Evolutionary conservation across 345 rosid species (phyloP).

Genomic region (Populus nigra): DNA sequence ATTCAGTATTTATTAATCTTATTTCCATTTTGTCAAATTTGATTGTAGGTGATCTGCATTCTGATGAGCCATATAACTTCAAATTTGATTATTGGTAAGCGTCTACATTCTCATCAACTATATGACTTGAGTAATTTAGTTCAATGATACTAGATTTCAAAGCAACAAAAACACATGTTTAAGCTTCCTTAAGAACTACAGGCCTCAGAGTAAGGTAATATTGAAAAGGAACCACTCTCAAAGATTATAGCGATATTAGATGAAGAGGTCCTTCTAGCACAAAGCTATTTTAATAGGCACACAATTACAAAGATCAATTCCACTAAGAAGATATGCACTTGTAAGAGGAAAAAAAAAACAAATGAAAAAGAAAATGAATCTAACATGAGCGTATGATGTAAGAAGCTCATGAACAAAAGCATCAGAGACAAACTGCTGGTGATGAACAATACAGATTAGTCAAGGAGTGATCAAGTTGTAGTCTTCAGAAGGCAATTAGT

Average conservation of each 20-base stretch:
- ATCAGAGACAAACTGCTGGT: background rate
- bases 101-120: background rate
- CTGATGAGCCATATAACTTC: background rate
- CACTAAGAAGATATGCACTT: background rate
- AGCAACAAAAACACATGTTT: background rate
- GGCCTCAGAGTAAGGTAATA: background rate
- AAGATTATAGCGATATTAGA: background rate
- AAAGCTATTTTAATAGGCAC: background rate
- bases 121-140: background rate
- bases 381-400: background rate
- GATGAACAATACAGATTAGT: background rate
- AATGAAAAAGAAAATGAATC: background rate
- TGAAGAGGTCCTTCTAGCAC: background rate
- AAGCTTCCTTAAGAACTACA: background rate
- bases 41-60: background rate
- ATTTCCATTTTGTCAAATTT: background rate
- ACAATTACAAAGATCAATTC: background rate
- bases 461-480: background rate
- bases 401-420: background rate
- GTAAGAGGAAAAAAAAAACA: background rate
- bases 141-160: background rate
- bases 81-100: background rate
- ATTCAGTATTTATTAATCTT: background rate
- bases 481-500: background rate
- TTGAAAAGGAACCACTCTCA: background rate